Percentiles rank a stretch among this genome's conserved stretches.
These are phyloP conservation scores for Cladosporium colombiae DNA, from an alignment of 2,329 filamentous ascomycete species.

Conservation along the genomic window DNA sequence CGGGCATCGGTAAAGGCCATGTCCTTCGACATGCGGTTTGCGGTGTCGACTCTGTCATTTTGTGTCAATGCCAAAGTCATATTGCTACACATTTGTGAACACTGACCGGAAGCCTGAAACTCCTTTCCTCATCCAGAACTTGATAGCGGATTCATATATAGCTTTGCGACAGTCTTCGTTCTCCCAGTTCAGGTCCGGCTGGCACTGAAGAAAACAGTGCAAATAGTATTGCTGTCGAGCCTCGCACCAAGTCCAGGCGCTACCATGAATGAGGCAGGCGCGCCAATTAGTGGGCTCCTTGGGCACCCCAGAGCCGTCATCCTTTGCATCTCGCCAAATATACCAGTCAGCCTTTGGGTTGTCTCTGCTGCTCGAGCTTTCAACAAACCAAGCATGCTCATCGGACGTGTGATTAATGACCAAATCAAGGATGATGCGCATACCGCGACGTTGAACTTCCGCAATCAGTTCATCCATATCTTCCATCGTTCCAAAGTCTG, in stretches of 20 bases:
- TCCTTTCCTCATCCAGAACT: constrained; percentile 73
- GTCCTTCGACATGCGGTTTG: constrained; percentile 33
- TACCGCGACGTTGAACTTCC: constrained; percentile 46
- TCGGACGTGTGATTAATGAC: constrained; percentile 38
- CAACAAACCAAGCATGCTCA: constrained; percentile 60
- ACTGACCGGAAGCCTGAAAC: constrained; percentile 48
- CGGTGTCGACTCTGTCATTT: constrained; percentile 29
- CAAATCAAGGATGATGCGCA: constrained; percentile 46
- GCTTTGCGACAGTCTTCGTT: constrained; percentile 66
- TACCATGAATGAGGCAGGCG: constrained; percentile 42
- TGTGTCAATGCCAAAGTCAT: neutral
- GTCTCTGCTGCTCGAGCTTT: constrained; percentile 52
- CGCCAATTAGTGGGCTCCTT: constrained; percentile 66
- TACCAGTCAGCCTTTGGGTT: constrained; percentile 64
- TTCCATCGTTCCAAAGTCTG: constrained; percentile 47
- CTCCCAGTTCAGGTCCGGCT: constrained; percentile 85
- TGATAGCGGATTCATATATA: constrained; percentile 60
- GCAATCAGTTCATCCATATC: constrained; percentile 49
- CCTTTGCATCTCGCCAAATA: constrained; percentile 63
- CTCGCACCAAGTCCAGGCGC: constrained; percentile 71
- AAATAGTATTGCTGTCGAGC: constrained; percentile 73
- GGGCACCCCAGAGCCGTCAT: constrained; percentile 52
- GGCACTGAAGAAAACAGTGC: constrained; percentile 72
- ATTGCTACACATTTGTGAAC: neutral
- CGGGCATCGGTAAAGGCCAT: constrained; percentile 29